A percentile compares a stretch with the other conserved stretches of the same genome.
These are phyloP conservation scores for Aspergillus fischeri DNA, from an alignment of 2,329 filamentous ascomycete species.

Conservation along the genomic window DNA sequence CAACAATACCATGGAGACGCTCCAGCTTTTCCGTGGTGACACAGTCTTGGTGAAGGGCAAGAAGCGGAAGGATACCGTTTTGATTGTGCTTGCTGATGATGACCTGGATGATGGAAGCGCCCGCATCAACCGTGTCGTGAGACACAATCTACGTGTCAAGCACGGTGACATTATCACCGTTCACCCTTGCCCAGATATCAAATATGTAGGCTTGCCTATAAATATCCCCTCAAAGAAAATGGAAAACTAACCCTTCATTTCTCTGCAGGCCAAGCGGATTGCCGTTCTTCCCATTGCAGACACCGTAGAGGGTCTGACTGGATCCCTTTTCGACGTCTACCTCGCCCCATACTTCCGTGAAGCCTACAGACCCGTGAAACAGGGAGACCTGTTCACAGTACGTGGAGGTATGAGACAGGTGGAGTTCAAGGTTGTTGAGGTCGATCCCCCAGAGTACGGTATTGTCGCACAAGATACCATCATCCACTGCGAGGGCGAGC, in stretches of 20 bases:
- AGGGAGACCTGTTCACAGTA: conserved; percentile 96
- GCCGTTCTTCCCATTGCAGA: conserved; percentile 97
- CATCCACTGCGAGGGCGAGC: conserved; percentile 97
- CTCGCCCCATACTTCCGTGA: conserved; percentile 99
- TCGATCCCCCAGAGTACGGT: conserved; percentile 96
- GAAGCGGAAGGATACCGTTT: conserved; percentile 98
- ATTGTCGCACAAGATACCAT: conserved; percentile 98
- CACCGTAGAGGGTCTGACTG: conserved; percentile 94
- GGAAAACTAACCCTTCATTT: conserved; percentile 18
- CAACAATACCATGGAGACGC: conserved; percentile 97
- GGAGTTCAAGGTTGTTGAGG: conserved; percentile 99
- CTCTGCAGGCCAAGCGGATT: conserved; percentile 84
- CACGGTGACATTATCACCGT: conserved; percentile 97
- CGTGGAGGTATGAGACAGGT: conserved; percentile 98
- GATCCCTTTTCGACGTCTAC: conserved; percentile 97
- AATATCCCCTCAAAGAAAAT: not conserved
- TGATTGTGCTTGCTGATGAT: conserved; percentile 96
- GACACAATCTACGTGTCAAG: conserved; percentile 97
- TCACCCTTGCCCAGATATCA: conserved; percentile 97
- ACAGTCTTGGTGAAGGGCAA: conserved; percentile 98
- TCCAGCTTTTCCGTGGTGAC: conserved; percentile 97
- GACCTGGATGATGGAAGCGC: conserved; percentile 96
- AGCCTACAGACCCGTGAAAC: conserved; percentile 93
- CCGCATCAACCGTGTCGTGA: conserved; percentile 96
- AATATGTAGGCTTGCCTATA: conserved; percentile 73